Conservation (phyloP, 495 filamentous ascomycete genomes). For the Talaromyces trachyspermus region DNA sequence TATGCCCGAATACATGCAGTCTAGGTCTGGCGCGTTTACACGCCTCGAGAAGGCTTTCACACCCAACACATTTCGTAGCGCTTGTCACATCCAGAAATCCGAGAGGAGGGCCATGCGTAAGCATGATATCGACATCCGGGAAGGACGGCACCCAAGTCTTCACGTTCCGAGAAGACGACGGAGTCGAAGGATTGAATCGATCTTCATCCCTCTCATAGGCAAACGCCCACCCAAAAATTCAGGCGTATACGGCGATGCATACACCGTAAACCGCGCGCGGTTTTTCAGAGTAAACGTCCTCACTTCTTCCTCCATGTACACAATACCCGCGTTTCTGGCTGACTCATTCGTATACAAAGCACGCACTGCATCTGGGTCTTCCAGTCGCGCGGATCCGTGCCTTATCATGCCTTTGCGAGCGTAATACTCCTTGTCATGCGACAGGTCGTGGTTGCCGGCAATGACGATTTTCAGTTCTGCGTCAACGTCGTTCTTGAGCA, state of each 20-base stretch:
- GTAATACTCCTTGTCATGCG: slow-evolving; percentile 54
- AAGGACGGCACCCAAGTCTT: slow-evolving; percentile 42
- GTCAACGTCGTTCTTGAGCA: slow-evolving; percentile 43
- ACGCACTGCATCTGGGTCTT: slow-evolving; percentile 24
- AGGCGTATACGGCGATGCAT: slow-evolving; percentile 63
- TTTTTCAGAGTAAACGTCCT: slow-evolving; percentile 47
- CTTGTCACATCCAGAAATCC: slow-evolving; percentile 43
- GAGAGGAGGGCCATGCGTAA: slow-evolving; percentile 69
- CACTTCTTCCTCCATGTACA: slow-evolving; percentile 60
- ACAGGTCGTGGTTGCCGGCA: slow-evolving; percentile 74
- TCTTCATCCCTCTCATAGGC: slow-evolving; percentile 47
- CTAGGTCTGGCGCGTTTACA: slow-evolving; percentile 36
- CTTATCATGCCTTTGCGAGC: slow-evolving; percentile 20
- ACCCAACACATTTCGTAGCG: slow-evolving; percentile 38
- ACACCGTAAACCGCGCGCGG: slow-evolving; percentile 55
- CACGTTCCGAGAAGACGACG: slow-evolving; percentile 21
- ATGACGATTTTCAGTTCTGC: slow-evolving; percentile 74
- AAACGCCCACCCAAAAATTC: slow-evolving; percentile 56
- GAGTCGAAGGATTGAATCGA: slow-evolving; percentile 40
- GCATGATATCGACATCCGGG: slow-evolving; percentile 51
- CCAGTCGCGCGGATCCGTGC: slow-evolving; percentile 22
- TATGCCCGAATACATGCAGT: slow-evolving; percentile 55
- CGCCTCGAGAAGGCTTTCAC: slow-evolving; percentile 38
- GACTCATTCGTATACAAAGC: slow-evolving; percentile 40
- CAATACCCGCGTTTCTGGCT: slow-evolving; percentile 45